Conservation (phyloP, 306 rosid species). For the Phaseolus lunatus region DNA sequence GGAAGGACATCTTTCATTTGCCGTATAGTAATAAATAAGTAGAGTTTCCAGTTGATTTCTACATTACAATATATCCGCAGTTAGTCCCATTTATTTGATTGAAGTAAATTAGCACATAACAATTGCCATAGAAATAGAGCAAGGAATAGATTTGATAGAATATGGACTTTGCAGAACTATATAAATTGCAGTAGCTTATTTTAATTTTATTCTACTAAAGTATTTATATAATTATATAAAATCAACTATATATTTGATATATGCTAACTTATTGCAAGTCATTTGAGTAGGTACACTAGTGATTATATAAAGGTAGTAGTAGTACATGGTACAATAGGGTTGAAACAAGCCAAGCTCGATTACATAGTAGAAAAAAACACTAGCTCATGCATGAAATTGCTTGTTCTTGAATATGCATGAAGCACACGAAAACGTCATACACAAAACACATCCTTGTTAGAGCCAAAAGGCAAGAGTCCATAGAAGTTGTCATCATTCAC, state of each 20-base stretch:
- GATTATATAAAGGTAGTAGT: no score
- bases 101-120: constrained; percentile 8
- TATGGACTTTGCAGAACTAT: neutral
- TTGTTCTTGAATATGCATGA: constrained; percentile 30
- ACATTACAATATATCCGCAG: constrained; percentile 19
- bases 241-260: no score
- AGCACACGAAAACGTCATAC: constrained; percentile 23
- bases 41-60: constrained; percentile 17
- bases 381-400: constrained; percentile 14
- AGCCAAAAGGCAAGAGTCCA: neutral
- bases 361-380: constrained; percentile 23
- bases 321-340: neutral
- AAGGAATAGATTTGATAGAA: constrained; percentile 28
- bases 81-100: neutral
- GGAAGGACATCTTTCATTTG: neutral
- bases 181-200: no score
- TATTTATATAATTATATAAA: no score
- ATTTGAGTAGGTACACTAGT: no score
- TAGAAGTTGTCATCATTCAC: constrained; percentile 42
- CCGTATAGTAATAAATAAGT: no score
- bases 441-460: constrained; percentile 21
- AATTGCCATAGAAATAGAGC: constrained; percentile 15
- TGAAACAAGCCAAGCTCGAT: neutral
- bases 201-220: no score
- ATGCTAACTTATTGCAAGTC: no score